phyloP scores from a whole-genome alignment of 2,329 filamentous ascomycete species.

The Epichloe sp. region DNA sequence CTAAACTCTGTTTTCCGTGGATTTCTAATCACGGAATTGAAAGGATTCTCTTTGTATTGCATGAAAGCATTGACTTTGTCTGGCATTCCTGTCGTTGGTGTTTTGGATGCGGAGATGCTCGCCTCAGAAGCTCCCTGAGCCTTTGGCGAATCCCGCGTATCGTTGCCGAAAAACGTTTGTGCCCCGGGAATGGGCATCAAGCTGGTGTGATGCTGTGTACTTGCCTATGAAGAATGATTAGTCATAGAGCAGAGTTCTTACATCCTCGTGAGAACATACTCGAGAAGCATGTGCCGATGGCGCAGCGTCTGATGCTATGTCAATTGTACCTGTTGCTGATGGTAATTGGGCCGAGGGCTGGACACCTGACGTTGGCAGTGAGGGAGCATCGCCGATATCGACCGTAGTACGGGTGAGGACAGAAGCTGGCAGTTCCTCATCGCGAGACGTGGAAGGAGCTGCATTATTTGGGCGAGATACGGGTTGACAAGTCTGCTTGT shows the following conservation, averaged over 20 bases:
- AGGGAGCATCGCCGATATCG: not conserved
- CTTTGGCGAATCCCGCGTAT: not conserved
- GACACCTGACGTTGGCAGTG: not conserved
- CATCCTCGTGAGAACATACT: not conserved
- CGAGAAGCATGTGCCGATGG: not conserved
- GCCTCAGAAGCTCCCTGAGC: not conserved
- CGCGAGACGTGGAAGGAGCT: not conserved
- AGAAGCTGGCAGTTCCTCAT: not conserved
- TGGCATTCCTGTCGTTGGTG: not conserved
- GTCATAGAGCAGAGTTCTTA: not conserved
- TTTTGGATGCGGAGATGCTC: not conserved
- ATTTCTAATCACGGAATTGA: conserved; percentile 2
- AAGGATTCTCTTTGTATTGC: not conserved
- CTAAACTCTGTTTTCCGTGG: conserved; percentile 15
- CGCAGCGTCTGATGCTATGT: not conserved
- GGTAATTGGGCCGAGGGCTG: not conserved
- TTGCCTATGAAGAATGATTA: not conserved
- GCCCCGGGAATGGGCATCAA: conserved; percentile 22
- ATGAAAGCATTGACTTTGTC: conserved; percentile 1
- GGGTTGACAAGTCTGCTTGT: not conserved
- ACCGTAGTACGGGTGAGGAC: not conserved
- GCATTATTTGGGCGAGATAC: not conserved
- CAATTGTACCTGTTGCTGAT: not conserved
- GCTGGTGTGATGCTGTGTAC: conserved; percentile 5
- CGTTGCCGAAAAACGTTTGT: conserved; percentile 23